These are phyloP conservation scores for Dendrothele bispora DNA, from an alignment of 768 basidiomycete genomes.

Conservation along the genomic window DNA sequence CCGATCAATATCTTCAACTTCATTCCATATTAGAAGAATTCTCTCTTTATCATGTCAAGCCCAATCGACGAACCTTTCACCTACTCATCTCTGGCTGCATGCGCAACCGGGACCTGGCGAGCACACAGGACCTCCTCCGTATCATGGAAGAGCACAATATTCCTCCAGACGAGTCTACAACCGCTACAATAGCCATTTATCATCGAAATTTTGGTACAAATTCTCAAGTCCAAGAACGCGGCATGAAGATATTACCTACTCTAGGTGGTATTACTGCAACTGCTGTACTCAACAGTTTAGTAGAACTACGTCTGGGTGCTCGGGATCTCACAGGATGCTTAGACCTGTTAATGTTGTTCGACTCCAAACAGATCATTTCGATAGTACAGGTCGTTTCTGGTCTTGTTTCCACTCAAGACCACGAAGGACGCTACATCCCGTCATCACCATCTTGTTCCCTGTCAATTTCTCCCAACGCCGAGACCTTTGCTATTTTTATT, in stretches of 20 bases:
- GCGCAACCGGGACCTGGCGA: conserved; percentile 62
- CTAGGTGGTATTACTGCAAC: conserved; percentile 43
- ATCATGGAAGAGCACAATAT: conserved; percentile 59
- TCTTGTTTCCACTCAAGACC: conserved; percentile 22
- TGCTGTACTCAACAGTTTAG: conserved; percentile 67
- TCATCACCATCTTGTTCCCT: conserved; percentile 10
- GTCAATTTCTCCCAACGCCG: conserved; percentile 45
- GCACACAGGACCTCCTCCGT: conserved; percentile 52
- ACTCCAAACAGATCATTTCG: conserved; percentile 22
- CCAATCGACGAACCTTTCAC: conserved; percentile 67
- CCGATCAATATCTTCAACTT: conserved; percentile 45
- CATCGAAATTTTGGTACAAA: conserved; percentile 65
- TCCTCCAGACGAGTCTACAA: conserved; percentile 54
- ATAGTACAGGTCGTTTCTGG: conserved; percentile 23
- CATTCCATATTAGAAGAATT: conserved; percentile 52
- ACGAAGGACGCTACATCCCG: neutral
- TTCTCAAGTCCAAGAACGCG: conserved; percentile 48
- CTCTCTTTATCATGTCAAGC: conserved; percentile 39
- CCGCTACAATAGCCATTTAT: conserved; percentile 54
- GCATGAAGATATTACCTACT: conserved; percentile 44
- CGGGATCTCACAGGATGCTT: conserved; percentile 48
- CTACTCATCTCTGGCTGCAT: conserved; percentile 66
- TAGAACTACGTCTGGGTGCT: conserved; percentile 58
- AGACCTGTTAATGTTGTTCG: conserved; percentile 51
- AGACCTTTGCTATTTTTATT: conserved; percentile 66